Base-by-base conservation (phyloP, 345 rosid genomes). In the Euphorbia tirucalli region DNA sequence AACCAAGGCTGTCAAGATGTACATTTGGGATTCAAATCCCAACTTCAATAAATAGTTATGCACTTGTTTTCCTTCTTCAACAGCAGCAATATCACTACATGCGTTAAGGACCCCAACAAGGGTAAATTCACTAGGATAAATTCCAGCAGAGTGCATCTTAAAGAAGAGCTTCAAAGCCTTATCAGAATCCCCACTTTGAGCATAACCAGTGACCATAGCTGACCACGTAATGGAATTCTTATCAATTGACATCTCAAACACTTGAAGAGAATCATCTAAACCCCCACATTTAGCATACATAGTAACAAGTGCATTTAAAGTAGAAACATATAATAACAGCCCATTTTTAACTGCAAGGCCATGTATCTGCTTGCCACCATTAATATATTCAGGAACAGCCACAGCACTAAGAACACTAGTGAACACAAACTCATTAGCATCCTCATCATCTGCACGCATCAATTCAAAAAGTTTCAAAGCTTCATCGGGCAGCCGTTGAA, bases 211-310 rank as follows among this genome's bases (percentile, higher is more conserved):
- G 71, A 89, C 83, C 87, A 93, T 89, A 1, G 96, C 96, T 0
- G 98, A 91, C 98, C 98, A 93, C 1, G 98, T 89, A 50, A 93
- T 85, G 7, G 90, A 75, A 76, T 88, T 86, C 85, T 78, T 91
- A 59, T 80, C 88, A 68, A 67, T 82, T 11, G 89, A 88, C 57
- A 78, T 83, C 74, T 88, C 85, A 82, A 93, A 93, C 68, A 88
- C 78, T 67, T 71, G 65, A 75, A 83, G 74, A 31, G 93, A 88
- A 71, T 85, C 89, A 63, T 61, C 77, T 77, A 90, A 82, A 76
- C 81, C 77, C 74, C 85, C 85, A 48, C 93, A 90, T 77, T 88
- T 90, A n/a, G 82, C 86, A 70, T 90, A 90, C 93, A 90, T 90
- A 13, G 96, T 90, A 75, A 90, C 88, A 4, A 90, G 83, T 4